Conservation (phyloP, 2,329 filamentous ascomycete genomes). For the Colletotrichum aenigma region DNA sequence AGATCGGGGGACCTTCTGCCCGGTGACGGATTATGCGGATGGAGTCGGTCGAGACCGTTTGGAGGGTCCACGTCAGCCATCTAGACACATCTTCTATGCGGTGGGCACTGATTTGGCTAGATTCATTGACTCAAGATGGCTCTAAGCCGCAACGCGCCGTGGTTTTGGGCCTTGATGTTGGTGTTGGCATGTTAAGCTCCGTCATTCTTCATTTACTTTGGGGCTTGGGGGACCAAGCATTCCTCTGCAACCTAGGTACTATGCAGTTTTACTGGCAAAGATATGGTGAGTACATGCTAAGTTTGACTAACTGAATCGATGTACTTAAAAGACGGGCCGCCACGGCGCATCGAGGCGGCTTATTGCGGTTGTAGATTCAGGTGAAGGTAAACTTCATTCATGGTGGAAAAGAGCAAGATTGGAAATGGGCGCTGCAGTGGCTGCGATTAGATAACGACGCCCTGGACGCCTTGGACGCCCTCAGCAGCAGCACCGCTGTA, state of each 20-base stretch:
- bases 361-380: neutral
- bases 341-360: neutral
- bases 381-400: neutral
- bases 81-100: neutral
- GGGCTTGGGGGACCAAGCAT: too few species aligned
- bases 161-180: neutral
- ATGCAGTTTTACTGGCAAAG: neutral
- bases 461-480: neutral
- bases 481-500: neutral
- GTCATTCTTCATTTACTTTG: neutral
- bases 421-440: neutral
- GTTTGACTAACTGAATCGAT: neutral
- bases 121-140: neutral
- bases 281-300: neutral
- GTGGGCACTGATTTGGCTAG: neutral
- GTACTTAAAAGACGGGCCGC: neutral
- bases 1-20: neutral
- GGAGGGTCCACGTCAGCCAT: neutral
- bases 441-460: neutral
- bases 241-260: neutral
- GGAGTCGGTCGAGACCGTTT: conserved; percentile 8
- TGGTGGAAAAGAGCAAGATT: neutral
- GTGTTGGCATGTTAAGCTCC: neutral
- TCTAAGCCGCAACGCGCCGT: neutral
- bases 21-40: conserved; percentile 2